Base-by-base conservation (phyloP, 2,329 filamentous ascomycete species). In the Aphanocladium album region DNA sequence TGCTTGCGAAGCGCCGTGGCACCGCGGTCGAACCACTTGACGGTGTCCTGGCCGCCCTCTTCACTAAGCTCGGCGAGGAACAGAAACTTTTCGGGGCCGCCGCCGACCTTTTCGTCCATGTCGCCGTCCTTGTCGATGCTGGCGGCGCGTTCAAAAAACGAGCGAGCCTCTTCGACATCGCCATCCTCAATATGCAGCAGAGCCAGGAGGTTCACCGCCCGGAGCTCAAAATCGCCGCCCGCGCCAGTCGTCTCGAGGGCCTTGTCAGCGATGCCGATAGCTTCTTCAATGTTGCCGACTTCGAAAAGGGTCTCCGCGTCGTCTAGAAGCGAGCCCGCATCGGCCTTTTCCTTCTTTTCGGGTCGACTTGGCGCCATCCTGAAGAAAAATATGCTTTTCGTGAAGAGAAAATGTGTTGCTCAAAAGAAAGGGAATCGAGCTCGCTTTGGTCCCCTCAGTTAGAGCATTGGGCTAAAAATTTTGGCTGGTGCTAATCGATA, bases 51-150 rank as follows among this genome's bases (percentile, higher is more conserved):
- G 1, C 87, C 87, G 39, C 87, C 87, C 51, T 88, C 81, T 62
- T 88, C 85, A 71, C 85, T 95, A 69, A 99, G 81, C 76, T 99
- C 95, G 64, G 95, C 95, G 62, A 99, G 80, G 85, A 93, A 96
- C 53, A 98, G 77, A 70, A 97, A 98, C 77, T 97, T 98, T 71
- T 98, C 93, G 0, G 92, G 86, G 1, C 93, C 93, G 30, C 91
- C 91, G 53, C 92, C 93, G 56, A 87, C 73, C 43, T 85, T 83
- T 68, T 91, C 89, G 19, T 88, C 83, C 62, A 86, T 77, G 43
- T 79, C 75, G 19, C 93, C 95, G 61, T 93, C 85, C 25, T 87
- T 82, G 71, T 99, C 95, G 39, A 95, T 82, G 58, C 82, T 78
- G 41, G 89, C 89, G 0, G 95, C 91, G 50, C 83, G 80, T 62